Conservation (phyloP, 2,329 filamentous ascomycete genomes). For the Metarhizium rileyi region DNA sequence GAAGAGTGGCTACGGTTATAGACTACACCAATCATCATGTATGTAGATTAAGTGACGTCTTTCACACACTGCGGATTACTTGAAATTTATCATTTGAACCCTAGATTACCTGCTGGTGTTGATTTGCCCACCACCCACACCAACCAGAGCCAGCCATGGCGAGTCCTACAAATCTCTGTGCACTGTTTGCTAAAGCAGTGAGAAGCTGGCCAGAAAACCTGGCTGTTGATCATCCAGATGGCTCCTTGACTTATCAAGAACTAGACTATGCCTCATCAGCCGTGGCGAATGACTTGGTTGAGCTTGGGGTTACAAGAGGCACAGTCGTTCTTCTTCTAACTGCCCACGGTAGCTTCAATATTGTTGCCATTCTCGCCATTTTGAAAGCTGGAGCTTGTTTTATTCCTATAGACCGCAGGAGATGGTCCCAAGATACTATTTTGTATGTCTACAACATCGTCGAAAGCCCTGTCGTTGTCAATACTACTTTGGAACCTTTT, state of each 20-base stretch:
- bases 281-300: neutral
- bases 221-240: slow-evolving; percentile 5
- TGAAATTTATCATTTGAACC: neutral
- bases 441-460: slow-evolving; percentile 1
- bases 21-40: neutral
- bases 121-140: neutral
- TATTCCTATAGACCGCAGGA: slow-evolving; percentile 6
- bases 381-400: slow-evolving; percentile 5
- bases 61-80: neutral
- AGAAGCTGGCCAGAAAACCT: slow-evolving; percentile 1
- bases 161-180: slow-evolving; percentile 1
- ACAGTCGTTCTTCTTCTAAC: slow-evolving; percentile 3
- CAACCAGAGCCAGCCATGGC: neutral
- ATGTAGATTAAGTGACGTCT: neutral
- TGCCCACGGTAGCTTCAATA: slow-evolving; percentile 4
- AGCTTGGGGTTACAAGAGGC: neutral
- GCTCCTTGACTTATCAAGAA: neutral
- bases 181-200: slow-evolving; percentile 1
- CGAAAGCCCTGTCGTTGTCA: slow-evolving; percentile 4
- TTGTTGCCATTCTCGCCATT: slow-evolving; percentile 5
- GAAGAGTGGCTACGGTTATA: neutral
- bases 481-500: slow-evolving; percentile 5
- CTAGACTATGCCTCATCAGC: neutral
- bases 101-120: neutral
- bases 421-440: slow-evolving; percentile 4